These are phyloP conservation scores for Paecilomyces dactylethromorphus DNA, from an alignment of 2,329 filamentous ascomycete species.

Conservation along the genomic window DNA sequence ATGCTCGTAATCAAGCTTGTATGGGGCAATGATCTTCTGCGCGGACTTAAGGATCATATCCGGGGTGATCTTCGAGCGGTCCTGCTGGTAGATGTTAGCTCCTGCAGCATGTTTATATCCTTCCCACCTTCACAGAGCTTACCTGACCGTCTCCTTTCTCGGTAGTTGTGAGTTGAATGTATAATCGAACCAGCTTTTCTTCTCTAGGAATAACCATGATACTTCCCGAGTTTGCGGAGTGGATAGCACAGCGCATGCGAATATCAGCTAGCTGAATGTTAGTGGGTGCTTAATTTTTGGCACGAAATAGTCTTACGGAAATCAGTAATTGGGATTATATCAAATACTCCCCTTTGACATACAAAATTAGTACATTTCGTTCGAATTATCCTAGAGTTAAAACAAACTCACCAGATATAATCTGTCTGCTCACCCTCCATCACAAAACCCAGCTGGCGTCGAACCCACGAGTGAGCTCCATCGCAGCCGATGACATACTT, in stretches of 20 bases:
- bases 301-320: conserved; percentile 35
- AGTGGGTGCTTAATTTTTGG: neutral
- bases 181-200: conserved; percentile 56
- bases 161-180: conserved; percentile 54
- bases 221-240: conserved; percentile 50
- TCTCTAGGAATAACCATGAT: conserved; percentile 62
- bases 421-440: conserved; percentile 11
- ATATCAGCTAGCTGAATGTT: conserved; percentile 41
- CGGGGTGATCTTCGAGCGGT: conserved; percentile 57
- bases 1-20: conserved; percentile 57
- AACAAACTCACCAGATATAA: neutral
- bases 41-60: conserved; percentile 58
- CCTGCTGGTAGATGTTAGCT: conserved; percentile 35
- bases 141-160: conserved; percentile 16
- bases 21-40: conserved; percentile 59
- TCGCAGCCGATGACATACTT: conserved; percentile 17
- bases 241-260: conserved; percentile 52
- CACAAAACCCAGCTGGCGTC: conserved; percentile 9
- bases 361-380: neutral
- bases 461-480: conserved; percentile 16
- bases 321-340: conserved; percentile 49
- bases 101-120: neutral
- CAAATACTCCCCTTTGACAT: conserved; percentile 36
- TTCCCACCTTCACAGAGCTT: neutral
- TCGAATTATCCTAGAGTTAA: too few species aligned